Conservation (phyloP, 2,329 filamentous ascomycete genomes). For the Aspergillus neoniger region DNA sequence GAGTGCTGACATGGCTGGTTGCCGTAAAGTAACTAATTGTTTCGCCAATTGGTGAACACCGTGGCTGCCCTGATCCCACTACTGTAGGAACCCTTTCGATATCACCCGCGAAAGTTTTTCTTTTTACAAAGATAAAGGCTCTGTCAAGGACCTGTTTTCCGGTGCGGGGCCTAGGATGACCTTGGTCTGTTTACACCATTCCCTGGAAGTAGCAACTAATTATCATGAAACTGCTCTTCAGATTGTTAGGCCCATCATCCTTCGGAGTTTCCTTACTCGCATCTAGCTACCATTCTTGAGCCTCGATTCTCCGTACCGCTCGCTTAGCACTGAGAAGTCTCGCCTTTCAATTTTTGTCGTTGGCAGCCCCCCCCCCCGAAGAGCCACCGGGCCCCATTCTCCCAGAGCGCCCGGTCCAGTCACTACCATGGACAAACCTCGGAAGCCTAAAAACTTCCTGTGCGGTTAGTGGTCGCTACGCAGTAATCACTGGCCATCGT, state of each 20-base stretch:
- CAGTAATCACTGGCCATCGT: not conserved
- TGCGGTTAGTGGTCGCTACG: not conserved
- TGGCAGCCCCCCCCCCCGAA: not conserved
- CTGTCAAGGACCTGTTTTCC: not conserved
- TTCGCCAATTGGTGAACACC: not conserved
- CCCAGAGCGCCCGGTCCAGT: slow-evolving; percentile 4
- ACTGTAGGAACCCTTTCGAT: slow-evolving; percentile 6
- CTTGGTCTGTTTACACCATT: not conserved
- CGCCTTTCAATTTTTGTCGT: not conserved
- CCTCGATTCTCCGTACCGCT: not conserved
- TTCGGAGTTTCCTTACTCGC: not conserved
- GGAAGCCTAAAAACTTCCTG: not conserved
- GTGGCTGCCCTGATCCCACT: not conserved
- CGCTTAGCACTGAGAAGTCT: not conserved
- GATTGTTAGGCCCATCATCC: not conserved
- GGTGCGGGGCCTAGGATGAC: not conserved
- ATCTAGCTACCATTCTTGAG: not conserved
- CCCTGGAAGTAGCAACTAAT: not conserved
- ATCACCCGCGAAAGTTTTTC: not conserved
- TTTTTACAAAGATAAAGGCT: not conserved
- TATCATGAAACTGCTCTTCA: not conserved
- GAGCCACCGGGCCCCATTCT: not conserved
- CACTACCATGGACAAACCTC: not conserved
- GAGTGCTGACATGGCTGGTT: slow-evolving; percentile 1
- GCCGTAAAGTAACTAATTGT: not conserved